Evolutionary conservation across 148 eudicot genomes (phyloP).

Genomic region (Heliosperma pusillum): DNA sequence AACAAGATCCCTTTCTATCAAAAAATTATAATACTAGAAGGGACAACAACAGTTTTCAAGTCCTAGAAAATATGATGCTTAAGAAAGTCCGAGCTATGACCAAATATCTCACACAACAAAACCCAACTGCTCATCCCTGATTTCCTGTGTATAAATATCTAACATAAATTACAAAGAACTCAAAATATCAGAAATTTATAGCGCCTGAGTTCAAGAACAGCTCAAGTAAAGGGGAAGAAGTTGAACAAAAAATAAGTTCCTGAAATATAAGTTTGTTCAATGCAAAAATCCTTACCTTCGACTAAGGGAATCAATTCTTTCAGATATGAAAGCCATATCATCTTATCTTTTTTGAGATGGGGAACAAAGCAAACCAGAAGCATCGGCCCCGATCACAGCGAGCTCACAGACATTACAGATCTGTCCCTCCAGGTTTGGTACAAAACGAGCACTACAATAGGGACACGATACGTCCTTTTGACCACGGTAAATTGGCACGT

Average conservation of each 20-base stretch:
- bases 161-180: constrained; percentile 34
- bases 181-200: constrained; percentile 41
- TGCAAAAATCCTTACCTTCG: constrained; percentile 6
- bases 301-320: constrained; percentile 19
- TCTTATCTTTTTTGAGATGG: constrained; percentile 70
- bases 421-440: constrained; percentile 76
- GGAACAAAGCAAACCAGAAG: constrained; percentile 89
- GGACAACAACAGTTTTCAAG: neutral
- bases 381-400: constrained; percentile 76
- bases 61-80: neutral
- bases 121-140: constrained; percentile 11
- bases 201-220: constrained; percentile 32
- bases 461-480: constrained; percentile 79
- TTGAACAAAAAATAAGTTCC: constrained; percentile 12
- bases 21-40: too few species aligned
- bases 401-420: constrained; percentile 81
- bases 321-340: neutral
- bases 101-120: neutral
- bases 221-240: constrained; percentile 10
- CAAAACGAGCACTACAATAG: constrained; percentile 71
- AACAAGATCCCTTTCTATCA: too few species aligned
- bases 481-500: constrained; percentile 82
- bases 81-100: neutral
- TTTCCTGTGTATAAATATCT: constrained; percentile 37
- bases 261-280: constrained; percentile 12